Conservation (phyloP, 441 rosid species). For the Cnidoscolus chayamansa region DNA sequence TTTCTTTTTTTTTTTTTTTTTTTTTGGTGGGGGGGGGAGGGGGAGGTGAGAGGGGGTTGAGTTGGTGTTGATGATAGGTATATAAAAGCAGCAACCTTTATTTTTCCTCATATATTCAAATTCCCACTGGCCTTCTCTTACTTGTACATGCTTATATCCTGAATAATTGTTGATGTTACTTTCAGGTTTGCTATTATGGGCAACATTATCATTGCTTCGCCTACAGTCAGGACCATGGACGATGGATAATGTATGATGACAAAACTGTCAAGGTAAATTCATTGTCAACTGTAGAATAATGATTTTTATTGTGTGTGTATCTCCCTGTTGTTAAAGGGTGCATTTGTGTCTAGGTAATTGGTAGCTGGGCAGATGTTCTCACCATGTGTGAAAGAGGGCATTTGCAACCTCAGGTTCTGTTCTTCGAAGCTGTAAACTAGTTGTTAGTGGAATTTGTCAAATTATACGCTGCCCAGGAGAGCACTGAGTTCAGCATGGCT, state of each 20-base stretch:
- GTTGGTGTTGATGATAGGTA: not conserved
- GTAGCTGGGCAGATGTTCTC: conserved; percentile 79
- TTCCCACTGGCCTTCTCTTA: not conserved
- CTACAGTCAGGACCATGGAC: conserved; percentile 64
- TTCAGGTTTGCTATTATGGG: conserved; percentile 92
- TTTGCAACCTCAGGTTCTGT: conserved; percentile 92
- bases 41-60: not conserved
- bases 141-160: not conserved
- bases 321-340: conserved; percentile 19
- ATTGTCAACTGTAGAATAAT: conserved; percentile 7
- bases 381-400: conserved; percentile 75
- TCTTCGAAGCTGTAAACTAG: conserved; percentile 75
- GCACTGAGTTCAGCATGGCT: conserved; percentile 17
- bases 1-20: not conserved
- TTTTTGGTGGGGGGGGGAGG: not conserved
- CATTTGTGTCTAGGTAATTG: conserved; percentile 53
- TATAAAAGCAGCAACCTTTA: not conserved
- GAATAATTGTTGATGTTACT: conserved; percentile 4
- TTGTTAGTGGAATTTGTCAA: conserved; percentile 19
- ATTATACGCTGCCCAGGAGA: conserved; percentile 25
- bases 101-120: not conserved
- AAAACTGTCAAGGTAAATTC: conserved; percentile 77
- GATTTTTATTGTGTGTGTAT: conserved; percentile 1
- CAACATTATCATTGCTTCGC: conserved; percentile 97
- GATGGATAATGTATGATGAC: conserved; percentile 96